Base-by-base conservation (phyloP, 1,139 yeast species). In the Saccharomyces hybrid region DNA sequence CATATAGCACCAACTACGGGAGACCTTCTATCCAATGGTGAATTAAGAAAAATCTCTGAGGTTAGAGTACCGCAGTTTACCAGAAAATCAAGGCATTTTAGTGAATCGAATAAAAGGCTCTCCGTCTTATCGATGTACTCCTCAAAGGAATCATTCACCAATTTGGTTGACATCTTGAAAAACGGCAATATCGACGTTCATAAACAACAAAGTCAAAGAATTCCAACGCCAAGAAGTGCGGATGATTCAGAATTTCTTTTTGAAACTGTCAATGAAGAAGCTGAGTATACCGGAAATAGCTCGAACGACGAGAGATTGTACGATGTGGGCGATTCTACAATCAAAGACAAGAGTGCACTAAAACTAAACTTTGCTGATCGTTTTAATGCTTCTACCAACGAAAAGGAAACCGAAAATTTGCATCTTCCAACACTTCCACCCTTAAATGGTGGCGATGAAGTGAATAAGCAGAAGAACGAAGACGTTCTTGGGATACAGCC, bases 41-140 rank as follows among this genome's bases (percentile, higher is more conserved):
- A 70, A 13, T 77, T 77, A 47, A 73, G 70, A 51, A 75, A 73
- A 16, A 75, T 85, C 52, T 79, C 86, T 13, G 84, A 81, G 59
- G 83, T 85, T 47, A 77, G 76, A 55, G 81, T 85, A 56, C 91
- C 91, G 25, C 81, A 80, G 59, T 88, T 84, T 34, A 81, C 89
- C 0, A 79, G 89, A 68, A 81, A 82, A 63, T 83, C 88, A 2
- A 77, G 82, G 63, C 76, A 80, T 56, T 84, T 81, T 67, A 78
- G 84, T 47, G 78, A 78, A 54, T 80, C 84, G 2, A 82, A 81
- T 65, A 85, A 83, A 70, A 77, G 93, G 63, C 73, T 84, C 51
- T 83, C 89, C 20, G 86, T 85, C 9, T 70, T 86, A 52, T 83
- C 90, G 0, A 74, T 84, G 71, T 83, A 84, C 61, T 84, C 90